A percentile compares a stretch with the other conserved stretches of the same genome.
Conservation (phyloP, 345 rosid genomes). For the Aquilaria sinensis region DNA sequence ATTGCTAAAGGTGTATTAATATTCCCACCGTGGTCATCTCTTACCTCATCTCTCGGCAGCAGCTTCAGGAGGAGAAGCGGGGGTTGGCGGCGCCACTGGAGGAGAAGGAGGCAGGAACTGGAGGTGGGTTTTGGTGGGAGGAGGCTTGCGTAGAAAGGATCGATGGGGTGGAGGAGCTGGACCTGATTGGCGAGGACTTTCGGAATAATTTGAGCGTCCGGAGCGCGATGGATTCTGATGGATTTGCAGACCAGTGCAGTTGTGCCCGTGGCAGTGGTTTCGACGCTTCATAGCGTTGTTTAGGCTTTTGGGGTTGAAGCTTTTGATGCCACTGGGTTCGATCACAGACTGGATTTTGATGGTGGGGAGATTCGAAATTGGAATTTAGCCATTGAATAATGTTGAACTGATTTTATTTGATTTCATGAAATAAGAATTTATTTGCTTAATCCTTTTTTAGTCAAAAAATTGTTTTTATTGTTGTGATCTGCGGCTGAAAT, state of each 20-base stretch:
- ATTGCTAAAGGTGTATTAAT: too few species aligned
- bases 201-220: conserved; percentile 18
- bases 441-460: background rate
- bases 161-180: conserved; percentile 24
- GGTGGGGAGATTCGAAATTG: background rate
- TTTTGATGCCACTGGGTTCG: background rate
- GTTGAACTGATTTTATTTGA: background rate
- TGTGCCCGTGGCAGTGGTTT: background rate
- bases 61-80: conserved; percentile 24
- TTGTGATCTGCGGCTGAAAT: too few species aligned
- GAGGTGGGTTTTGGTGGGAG: conserved; percentile 32
- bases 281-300: too few species aligned
- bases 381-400: background rate
- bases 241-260: background rate
- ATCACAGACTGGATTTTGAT: background rate
- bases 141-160: conserved; percentile 17
- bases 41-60: background rate
- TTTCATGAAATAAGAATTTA: background rate
- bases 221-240: background rate
- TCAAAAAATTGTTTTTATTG: too few species aligned
- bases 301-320: background rate
- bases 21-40: too few species aligned
- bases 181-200: conserved; percentile 17
- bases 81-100: conserved; percentile 5
- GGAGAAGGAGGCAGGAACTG: conserved; percentile 3